Conservation (phyloP, 163 green algal species). For the Chlamydomonas reinhardtii region DNA sequence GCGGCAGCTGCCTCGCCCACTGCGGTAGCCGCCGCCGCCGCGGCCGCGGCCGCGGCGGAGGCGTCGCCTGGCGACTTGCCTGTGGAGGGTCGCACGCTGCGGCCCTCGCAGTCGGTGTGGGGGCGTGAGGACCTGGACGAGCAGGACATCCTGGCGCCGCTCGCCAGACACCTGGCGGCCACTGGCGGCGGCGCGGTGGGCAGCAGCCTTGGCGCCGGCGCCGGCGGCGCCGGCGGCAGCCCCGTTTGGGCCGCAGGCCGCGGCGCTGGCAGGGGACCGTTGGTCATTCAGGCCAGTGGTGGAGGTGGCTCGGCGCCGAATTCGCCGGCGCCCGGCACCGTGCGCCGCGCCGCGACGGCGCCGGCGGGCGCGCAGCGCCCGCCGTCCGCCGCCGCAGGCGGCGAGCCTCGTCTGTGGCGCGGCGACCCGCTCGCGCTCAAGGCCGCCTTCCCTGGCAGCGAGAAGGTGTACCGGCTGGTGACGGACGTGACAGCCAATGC, state of each 20-base stretch:
- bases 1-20: background rate
- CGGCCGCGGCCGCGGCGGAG: no score
- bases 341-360: slow-evolving; percentile 19
- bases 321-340: no score
- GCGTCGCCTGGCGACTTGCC: background rate
- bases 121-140: slow-evolving; percentile 30
- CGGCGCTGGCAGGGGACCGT: no score
- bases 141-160: slow-evolving; percentile 35
- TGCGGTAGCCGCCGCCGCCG: no score
- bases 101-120: slow-evolving; percentile 45
- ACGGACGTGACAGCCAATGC: slow-evolving; percentile 28
- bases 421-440: slow-evolving; percentile 26
- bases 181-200: background rate
- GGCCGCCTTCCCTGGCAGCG: slow-evolving; percentile 18
- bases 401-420: slow-evolving; percentile 38
- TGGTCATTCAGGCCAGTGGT: background rate
- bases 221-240: no score
- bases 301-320: background rate
- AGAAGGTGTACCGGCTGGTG: slow-evolving; percentile 42
- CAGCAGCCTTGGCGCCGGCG: background rate
- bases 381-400: background rate
- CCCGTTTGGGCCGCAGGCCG: no score
- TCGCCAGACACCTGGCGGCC: background rate
- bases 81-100: background rate
- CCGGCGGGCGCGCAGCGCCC: background rate